Base-by-base conservation (phyloP, 2,329 filamentous ascomycete species). In the Ilyonectria mors-panacis region DNA sequence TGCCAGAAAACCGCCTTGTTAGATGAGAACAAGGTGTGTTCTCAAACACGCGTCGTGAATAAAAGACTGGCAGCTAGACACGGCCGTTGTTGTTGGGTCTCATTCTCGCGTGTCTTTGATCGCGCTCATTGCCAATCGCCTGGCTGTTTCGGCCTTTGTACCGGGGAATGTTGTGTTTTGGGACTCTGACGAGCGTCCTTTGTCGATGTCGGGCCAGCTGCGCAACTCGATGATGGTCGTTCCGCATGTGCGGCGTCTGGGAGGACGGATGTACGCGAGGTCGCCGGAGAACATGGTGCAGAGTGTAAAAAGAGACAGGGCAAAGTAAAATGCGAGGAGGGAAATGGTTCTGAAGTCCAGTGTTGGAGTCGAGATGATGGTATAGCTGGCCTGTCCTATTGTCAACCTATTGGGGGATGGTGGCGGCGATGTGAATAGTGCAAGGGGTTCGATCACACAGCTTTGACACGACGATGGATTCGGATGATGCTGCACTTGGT, bases 261-360 rank as follows among this genome's bases (percentile, higher is more conserved):
- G 21, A 26, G 66, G 65, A 6, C 64, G 72, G 63, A 79, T 71
- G 66, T 71, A 73, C 19, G 70, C 39, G 28, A 79, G 68, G 53
- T 78, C 77, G 42, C 71, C 76, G 17, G 71, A 67, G 61, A 78
- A 79, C 77, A 79, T 79, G 53, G 37, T 67, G 67, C 21, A 44
- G 12, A 55, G 1, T 13, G 35, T 9, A 19, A 9, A 2, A 42
- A 15, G 30, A 21, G 15, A 26, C 33, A n/a, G 23, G 17, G 4
- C 1, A 12, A 35, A 45, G 19, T 55, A 10, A 56, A 37, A 26
- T 17, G 5, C 23, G n/a, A 9, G 47, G 39, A 50, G 39, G 48
- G 35, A 42, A 39, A 45, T 12, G 26, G 13, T 3, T 19, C 15
- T 21, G 53, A 39, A 55, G 13, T 6, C 6, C 8, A 45, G 51